These are phyloP conservation scores for Diaporthe velutina DNA, from an alignment of 2,329 filamentous ascomycete genomes.

Conservation along the genomic window DNA sequence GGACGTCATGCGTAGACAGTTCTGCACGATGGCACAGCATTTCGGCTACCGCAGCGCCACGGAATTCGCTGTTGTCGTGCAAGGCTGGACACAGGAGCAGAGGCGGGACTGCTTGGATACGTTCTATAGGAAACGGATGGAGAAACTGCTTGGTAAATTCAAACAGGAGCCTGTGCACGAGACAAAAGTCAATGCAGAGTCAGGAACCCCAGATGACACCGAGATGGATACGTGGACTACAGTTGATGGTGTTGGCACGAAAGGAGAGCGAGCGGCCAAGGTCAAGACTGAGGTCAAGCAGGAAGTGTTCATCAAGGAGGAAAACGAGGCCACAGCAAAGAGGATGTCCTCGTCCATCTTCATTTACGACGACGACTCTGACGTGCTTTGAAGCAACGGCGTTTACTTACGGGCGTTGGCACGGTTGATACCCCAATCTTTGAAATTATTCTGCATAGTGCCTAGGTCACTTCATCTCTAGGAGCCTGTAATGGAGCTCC, in stretches of 20 bases:
- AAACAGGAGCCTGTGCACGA: constrained; percentile 41
- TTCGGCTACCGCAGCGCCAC: constrained; percentile 82
- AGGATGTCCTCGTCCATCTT: constrained; percentile 36
- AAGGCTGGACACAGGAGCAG: constrained; percentile 89
- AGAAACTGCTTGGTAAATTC: constrained; percentile 55
- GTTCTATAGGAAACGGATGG: constrained; percentile 81
- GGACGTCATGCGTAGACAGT: constrained; percentile 83
- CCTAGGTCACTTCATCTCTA: not conserved
- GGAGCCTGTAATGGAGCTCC: not conserved
- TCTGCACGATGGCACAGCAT: constrained; percentile 88
- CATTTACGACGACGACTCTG: constrained; percentile 36
- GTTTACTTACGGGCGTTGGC: not conserved
- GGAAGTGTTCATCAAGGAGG: not conserved
- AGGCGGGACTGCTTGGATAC: constrained; percentile 81
- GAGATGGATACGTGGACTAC: constrained; percentile 25
- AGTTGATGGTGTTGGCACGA: not conserved
- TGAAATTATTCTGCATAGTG: not conserved
- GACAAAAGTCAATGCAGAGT: constrained; percentile 35
- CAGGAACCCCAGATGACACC: constrained; percentile 25
- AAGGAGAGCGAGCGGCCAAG: not conserved
- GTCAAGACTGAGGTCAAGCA: constrained; percentile 16
- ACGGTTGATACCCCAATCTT: constrained; percentile 35
- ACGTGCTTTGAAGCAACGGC: constrained; percentile 35
- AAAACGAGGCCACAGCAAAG: not conserved
- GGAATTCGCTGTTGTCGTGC: constrained; percentile 91